Conservation (phyloP, 225 moss, liverwort and hornwort species). For the Takakia lepidozioides region DNA sequence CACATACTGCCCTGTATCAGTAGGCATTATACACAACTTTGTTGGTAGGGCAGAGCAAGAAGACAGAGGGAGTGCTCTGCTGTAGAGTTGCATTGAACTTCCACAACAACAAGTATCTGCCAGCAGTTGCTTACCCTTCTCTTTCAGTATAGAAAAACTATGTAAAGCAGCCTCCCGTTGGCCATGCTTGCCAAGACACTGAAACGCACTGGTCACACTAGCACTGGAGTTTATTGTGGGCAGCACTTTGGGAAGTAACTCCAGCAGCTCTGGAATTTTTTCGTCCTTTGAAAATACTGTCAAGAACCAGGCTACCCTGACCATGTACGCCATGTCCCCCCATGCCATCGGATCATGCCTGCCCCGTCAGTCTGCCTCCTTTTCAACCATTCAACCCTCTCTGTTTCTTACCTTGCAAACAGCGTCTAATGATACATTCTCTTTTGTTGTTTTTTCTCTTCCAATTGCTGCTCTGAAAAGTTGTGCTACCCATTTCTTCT, state of each 20-base stretch:
- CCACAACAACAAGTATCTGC: too few species aligned
- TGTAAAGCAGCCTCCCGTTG: slow-evolving; percentile 27
- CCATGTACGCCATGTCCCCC: slow-evolving; percentile 10
- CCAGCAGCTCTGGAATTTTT: slow-evolving; percentile 23
- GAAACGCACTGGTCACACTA: slow-evolving; percentile 33
- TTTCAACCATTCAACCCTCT: slow-evolving; percentile 29
- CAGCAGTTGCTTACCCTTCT: slow-evolving; percentile 21
- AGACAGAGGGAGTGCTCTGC: too few species aligned
- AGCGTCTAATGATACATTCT: background rate
- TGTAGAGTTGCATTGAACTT: too few species aligned
- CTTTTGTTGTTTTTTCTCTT: background rate
- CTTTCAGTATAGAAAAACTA: slow-evolving; percentile 25
- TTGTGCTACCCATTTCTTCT: too few species aligned
- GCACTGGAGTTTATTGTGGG: slow-evolving; percentile 36
- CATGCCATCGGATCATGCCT: slow-evolving; percentile 51
- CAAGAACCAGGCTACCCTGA: slow-evolving; percentile 40
- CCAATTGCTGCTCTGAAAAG: background rate
- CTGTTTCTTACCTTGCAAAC: slow-evolving; percentile 5
- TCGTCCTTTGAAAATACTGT: slow-evolving; percentile 32
- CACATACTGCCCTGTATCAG: too few species aligned
- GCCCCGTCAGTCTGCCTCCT: slow-evolving; percentile 48
- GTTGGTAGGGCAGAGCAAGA: too few species aligned
- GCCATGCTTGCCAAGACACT: slow-evolving; percentile 44
- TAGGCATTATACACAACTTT: too few species aligned
- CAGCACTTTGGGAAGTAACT: slow-evolving; percentile 42